A percentile compares a stretch with the other conserved stretches of the same genome.
These are phyloP conservation scores for Chaetomiaceae sp. DNA, from an alignment of 2,329 filamentous ascomycete genomes.

Conservation along the genomic window DNA sequence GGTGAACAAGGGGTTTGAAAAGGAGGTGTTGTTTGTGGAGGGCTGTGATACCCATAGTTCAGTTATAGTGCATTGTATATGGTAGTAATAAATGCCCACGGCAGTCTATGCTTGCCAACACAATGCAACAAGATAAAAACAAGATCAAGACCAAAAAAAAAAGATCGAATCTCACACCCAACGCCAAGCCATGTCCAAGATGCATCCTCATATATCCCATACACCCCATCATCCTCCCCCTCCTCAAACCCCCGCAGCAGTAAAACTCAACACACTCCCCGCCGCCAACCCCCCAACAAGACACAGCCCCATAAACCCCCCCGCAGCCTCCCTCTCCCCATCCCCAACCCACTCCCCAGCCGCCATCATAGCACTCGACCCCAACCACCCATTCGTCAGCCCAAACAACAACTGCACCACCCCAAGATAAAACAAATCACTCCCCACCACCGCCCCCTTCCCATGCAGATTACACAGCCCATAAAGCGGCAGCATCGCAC, in stretches of 20 bases:
- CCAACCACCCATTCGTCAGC: slow-evolving; percentile 79
- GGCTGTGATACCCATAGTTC: too few relatives aligned
- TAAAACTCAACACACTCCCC: slow-evolving; percentile 89
- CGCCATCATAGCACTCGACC: slow-evolving; percentile 87
- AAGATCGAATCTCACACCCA: too few relatives aligned
- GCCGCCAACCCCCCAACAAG: slow-evolving; percentile 77
- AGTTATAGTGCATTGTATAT: too few relatives aligned
- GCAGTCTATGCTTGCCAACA: too few relatives aligned
- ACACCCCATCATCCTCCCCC: not conserved
- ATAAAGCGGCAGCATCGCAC: slow-evolving; percentile 77
- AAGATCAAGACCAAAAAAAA: too few relatives aligned
- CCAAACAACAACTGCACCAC: slow-evolving; percentile 82
- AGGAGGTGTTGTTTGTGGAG: too few relatives aligned
- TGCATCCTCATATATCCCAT: too few relatives aligned
- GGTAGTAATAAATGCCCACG: too few relatives aligned
- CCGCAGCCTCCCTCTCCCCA: slow-evolving; percentile 80
- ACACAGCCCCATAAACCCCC: slow-evolving; percentile 89
- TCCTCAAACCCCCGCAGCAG: slow-evolving; percentile 47
- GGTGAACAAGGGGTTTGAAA: too few relatives aligned
- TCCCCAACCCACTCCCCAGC: slow-evolving; percentile 75
- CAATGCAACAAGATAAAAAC: too few relatives aligned
- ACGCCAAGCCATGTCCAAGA: too few relatives aligned
- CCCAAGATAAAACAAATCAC: slow-evolving; percentile 83
- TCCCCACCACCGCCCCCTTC: slow-evolving; percentile 65
- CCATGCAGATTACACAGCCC: slow-evolving; percentile 83